phyloP scores from a whole-genome alignment of 768 basidiomycete genomes.

The Ramaria rubella region DNA sequence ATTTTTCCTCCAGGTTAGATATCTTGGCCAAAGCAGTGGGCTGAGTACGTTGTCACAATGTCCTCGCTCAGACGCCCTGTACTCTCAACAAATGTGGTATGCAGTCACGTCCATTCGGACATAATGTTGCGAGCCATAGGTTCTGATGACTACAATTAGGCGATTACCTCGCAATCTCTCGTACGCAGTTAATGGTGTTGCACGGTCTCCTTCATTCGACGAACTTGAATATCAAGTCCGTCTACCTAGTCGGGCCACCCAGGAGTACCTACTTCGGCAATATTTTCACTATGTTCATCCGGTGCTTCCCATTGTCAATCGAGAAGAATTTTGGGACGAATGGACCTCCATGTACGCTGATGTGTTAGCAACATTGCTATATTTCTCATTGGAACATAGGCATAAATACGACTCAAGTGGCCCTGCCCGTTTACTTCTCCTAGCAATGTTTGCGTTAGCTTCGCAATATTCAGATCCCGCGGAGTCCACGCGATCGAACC shows the following conservation, averaged over 20 bases:
- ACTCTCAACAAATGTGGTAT: conserved; percentile 2
- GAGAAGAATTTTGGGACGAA: conserved; percentile 56
- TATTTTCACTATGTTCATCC: conserved; percentile 84
- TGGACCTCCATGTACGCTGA: conserved; percentile 18
- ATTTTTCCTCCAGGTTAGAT: background rate
- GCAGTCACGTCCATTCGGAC: background rate
- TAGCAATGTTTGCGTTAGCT: conserved; percentile 80
- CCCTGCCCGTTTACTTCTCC: conserved; percentile 53
- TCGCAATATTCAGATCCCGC: conserved; percentile 49
- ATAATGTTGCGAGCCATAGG: background rate
- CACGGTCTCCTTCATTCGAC: background rate
- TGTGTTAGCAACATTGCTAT: background rate
- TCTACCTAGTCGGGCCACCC: conserved; percentile 29
- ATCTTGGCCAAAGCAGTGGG: background rate
- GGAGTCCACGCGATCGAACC: conserved; percentile 29
- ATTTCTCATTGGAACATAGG: background rate
- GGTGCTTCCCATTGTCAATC: conserved; percentile 70
- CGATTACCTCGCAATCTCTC: background rate
- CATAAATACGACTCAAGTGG: background rate
- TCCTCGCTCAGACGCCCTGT: background rate
- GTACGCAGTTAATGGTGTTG: background rate
- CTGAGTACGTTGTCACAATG: background rate
- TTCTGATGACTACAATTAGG: background rate
- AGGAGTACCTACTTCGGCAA: conserved; percentile 63
- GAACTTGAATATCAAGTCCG: background rate